Evolutionary conservation across 306 rosid genomes (phyloP).

Genomic region (Acacia melanoxylon): DNA sequence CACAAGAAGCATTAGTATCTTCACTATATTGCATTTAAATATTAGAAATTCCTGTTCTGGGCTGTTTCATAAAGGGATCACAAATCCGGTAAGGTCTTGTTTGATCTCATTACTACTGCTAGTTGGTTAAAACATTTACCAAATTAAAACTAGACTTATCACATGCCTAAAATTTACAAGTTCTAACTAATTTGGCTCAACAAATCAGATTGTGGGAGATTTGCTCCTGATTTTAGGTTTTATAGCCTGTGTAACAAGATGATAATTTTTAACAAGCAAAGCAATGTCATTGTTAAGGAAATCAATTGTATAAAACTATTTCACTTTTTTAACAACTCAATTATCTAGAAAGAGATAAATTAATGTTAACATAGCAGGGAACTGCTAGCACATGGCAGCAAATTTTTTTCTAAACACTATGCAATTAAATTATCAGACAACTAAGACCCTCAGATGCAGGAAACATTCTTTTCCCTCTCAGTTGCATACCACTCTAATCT

Average conservation of each 20-base stretch:
- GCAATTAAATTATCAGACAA: not conserved
- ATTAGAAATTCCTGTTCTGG: not conserved
- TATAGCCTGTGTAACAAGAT: slow-evolving; percentile 1
- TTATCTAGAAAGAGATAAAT: not conserved
- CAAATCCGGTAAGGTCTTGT: slow-evolving; percentile 9
- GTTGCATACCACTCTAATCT: too few relatives aligned
- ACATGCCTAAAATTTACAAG: not conserved
- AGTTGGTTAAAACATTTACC: slow-evolving; percentile 24
- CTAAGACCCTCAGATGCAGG: slow-evolving; percentile 3
- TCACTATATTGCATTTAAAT: slow-evolving; percentile 12
- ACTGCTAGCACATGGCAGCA: slow-evolving; percentile 3
- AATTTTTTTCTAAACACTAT: not conserved
- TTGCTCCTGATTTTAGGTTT: slow-evolving; percentile 18
- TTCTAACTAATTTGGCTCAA: slow-evolving; percentile 20
- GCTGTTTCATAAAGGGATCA: not conserved
- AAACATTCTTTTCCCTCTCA: slow-evolving; percentile 10
- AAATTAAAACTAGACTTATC: slow-evolving; percentile 10
- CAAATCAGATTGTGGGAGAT: slow-evolving; percentile 18
- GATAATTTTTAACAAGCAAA: slow-evolving; percentile 16
- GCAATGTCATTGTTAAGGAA: not conserved
- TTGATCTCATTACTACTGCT: slow-evolving; percentile 13
- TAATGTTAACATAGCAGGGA: not conserved
- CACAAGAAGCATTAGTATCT: slow-evolving; percentile 13
- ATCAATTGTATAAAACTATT: not conserved
- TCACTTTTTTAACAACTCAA: not conserved